These are phyloP conservation scores for Smallanthus sonchifolius DNA, from an alignment of 129 eudicot species.

Conservation along the genomic window DNA sequence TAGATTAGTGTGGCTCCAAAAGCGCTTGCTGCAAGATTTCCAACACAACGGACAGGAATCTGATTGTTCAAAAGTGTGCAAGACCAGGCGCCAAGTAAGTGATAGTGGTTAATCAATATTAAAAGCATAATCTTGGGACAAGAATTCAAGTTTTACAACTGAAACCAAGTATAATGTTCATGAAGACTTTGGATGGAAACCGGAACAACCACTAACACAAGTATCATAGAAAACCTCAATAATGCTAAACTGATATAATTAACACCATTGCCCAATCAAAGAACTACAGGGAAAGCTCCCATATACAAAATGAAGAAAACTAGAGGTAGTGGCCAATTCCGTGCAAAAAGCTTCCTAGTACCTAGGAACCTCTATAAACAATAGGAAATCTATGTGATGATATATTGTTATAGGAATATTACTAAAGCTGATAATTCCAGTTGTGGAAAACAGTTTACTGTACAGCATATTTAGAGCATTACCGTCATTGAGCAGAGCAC, in stretches of 20 bases:
- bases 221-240: no score
- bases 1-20: slow-evolving; percentile 10
- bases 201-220: neutral
- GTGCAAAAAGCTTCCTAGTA: neutral
- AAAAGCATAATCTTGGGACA: neutral
- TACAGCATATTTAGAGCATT: slow-evolving; percentile 26
- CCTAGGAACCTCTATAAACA: slow-evolving; percentile 6
- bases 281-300: neutral
- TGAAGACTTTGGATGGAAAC: neutral
- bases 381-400: slow-evolving; percentile 1
- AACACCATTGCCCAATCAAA: neutral
- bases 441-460: neutral
- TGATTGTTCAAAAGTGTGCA: neutral
- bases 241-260: no score
- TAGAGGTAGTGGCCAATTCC: neutral
- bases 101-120: neutral
- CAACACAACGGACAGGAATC: neutral
- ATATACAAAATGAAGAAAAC: neutral
- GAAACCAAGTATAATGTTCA: neutral
- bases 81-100: neutral
- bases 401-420: slow-evolving; percentile 7
- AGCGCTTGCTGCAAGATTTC: slow-evolving; percentile 10
- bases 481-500: slow-evolving; percentile 98
- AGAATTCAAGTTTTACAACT: neutral
- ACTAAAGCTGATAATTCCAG: slow-evolving; percentile 1